A percentile compares a stretch with the other conserved stretches of the same genome.
Conservation (phyloP, 495 filamentous ascomycete genomes). For the Hypoxylon subgilvum region DNA sequence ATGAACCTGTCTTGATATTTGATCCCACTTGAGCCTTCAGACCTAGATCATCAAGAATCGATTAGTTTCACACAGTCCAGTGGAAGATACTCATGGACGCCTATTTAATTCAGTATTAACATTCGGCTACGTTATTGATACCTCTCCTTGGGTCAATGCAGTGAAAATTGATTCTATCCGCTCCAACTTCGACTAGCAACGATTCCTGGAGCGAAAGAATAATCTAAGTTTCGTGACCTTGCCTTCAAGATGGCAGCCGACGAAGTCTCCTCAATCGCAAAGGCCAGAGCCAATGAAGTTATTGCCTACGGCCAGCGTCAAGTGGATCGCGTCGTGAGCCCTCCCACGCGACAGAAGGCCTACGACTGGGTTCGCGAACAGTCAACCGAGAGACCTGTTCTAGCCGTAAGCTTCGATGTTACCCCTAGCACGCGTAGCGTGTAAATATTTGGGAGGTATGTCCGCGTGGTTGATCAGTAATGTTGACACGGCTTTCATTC, state of each 20-base stretch:
- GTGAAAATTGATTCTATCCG: no score
- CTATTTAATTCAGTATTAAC: no score
- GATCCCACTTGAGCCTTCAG: no score
- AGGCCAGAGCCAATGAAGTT: constrained; percentile 33
- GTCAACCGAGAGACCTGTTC: constrained; percentile 40
- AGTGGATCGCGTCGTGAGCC: constrained; percentile 45
- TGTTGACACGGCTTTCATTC: not conserved
- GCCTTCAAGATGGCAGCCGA: constrained; percentile 12
- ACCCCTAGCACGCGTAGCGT: not conserved
- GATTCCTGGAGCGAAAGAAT: no score
- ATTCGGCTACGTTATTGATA: no score
- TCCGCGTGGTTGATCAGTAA: not conserved
- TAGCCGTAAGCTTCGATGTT: constrained; percentile 41
- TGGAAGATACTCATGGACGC: no score
- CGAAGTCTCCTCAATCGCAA: constrained; percentile 16
- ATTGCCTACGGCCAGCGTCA: constrained; percentile 43
- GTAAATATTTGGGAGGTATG: no score
- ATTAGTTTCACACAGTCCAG: no score
- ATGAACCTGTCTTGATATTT: no score
- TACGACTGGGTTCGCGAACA: constrained; percentile 32
- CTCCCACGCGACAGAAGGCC: constrained; percentile 39
- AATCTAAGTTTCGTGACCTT: not conserved
- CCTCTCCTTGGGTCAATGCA: no score
- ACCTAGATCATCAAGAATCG: no score
- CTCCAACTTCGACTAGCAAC: no score